Evolutionary conservation across 225 moss, liverwort and hornwort genomes (phyloP), one percentile per base, ranked within the genome.

Genomic region (Marchantia polymorpha): DNA sequence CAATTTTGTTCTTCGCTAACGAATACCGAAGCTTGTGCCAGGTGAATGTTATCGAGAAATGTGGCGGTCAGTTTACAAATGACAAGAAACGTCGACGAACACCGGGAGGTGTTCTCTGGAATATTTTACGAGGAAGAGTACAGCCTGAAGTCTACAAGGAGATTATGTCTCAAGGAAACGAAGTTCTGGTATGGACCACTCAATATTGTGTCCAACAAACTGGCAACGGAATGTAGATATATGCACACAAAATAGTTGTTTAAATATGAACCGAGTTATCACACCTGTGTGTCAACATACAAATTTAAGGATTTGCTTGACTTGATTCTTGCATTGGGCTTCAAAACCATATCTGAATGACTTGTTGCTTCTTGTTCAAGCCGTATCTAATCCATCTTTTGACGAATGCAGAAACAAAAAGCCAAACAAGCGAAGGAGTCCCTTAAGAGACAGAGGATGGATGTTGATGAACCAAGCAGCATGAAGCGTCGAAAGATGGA

Each of bases 81-180:
- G 93, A 99, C 76, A 93, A 92, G 23, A 83, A 82, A 39, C 92
- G 99, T 49, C 92, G 92, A 25, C 92, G 99, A n/a, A 89, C 89
- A 55, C 93, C 99, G 31, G 99, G 95, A 29, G 99, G 95, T 54
- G 99, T 99, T 6, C 79, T 99, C 69, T 95, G 99, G 95, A 94
- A 88, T 59, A 90, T 99, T 55, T 86, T 99, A 49, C 88, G 88
- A 52, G 88, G 88, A 69, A 88, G 90, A 27, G 99, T 95, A 0
- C 89, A 87, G 56, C 86, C 95, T 48, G 83, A 25, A 50, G 75
- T 95, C 52, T 99, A 91, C 51, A 95, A 92, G 80, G 91, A 93
- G 68, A 99, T 99, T 10, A 99, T 99, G 99, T 91, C 91, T 50
- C 92, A 93, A 78, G 99, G 93, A 16, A 92, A 95, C 59, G 84